Conservation (phyloP, 495 filamentous ascomycete species). For the Neurospora africana region DNA sequence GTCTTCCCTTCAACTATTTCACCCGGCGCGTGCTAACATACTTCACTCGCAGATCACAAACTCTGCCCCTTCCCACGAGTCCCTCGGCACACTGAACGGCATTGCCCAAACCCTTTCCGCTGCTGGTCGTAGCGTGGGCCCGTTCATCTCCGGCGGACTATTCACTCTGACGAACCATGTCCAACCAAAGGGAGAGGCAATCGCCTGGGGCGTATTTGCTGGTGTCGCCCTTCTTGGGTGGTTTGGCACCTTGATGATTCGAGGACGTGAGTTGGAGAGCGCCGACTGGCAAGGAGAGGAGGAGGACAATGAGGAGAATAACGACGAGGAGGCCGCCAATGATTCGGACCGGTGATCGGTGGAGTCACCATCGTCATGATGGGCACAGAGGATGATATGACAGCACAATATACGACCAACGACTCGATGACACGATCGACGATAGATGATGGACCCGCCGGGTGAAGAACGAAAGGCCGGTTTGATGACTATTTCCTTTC, state of each 20-base stretch:
- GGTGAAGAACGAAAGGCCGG: not conserved
- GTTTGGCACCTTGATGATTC: slow-evolving; percentile 61
- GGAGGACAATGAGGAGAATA: slow-evolving; percentile 8
- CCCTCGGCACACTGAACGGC: slow-evolving; percentile 83
- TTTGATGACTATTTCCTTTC: not conserved
- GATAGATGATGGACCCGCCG: not conserved
- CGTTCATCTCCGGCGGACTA: slow-evolving; percentile 74
- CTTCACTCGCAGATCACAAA: slow-evolving; percentile 65
- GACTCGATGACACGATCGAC: not conserved
- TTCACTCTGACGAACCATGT: slow-evolving; percentile 65
- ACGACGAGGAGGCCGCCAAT: slow-evolving; percentile 6
- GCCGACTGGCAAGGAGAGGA: slow-evolving; percentile 31
- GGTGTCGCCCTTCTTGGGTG: slow-evolving; percentile 69
- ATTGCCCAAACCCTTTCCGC: slow-evolving; percentile 91
- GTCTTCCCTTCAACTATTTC: not conserved
- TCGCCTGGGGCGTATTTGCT: slow-evolving; percentile 77
- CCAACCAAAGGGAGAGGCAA: slow-evolving; percentile 67
- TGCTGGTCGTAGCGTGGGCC: slow-evolving; percentile 77
- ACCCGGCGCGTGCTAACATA: not conserved
- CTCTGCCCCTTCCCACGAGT: slow-evolving; percentile 73
- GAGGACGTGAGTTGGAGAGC: slow-evolving; percentile 48
- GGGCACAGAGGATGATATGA: not conserved
- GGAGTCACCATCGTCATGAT: not conserved
- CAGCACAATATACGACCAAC: not conserved
- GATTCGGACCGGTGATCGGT: not conserved